Percentiles rank a stretch among this genome's conserved stretches.
Conservation (phyloP, 208 protist species). For the Endotrypanum monterogeii region DNA sequence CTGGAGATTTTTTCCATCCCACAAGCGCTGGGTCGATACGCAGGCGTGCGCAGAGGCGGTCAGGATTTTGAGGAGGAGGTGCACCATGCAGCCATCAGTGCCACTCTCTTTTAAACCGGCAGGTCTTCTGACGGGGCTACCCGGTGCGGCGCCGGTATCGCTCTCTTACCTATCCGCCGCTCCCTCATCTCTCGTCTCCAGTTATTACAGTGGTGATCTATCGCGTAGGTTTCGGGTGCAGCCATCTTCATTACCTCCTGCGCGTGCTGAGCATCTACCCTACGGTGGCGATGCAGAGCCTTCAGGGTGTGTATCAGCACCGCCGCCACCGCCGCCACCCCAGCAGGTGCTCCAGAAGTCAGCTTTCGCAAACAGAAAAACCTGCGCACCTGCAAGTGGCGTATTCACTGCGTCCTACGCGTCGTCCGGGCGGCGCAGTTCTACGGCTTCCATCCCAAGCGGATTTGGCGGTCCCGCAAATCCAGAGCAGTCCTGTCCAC, state of each 20-base stretch:
- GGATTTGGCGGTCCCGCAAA: neutral
- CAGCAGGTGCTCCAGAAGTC: neutral
- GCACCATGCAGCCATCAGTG: neutral
- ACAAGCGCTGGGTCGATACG: conserved; percentile 28
- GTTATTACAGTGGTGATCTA: neutral
- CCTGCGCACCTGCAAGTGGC: neutral
- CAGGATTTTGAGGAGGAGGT: conserved; percentile 6
- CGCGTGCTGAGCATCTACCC: neutral
- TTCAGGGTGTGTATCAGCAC: neutral
- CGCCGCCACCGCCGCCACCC: neutral
- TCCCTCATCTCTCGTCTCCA: neutral
- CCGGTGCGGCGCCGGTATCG: neutral
- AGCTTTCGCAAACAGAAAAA: neutral
- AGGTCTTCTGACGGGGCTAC: neutral
- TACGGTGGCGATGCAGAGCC: neutral
- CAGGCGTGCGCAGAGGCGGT: conserved; percentile 15
- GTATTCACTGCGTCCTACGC: neutral
- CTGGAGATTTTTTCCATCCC: conserved; percentile 56
- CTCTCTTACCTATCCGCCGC: conserved; percentile 3
- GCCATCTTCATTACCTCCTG: neutral
- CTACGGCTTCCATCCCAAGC: neutral
- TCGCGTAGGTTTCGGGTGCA: neutral
- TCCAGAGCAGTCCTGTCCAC: neutral
- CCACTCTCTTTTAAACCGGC: neutral
- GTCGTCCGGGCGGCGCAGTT: neutral